Base-by-base conservation (phyloP, 2,329 filamentous ascomycete genomes). In the Dactylonectria estremocensis region DNA sequence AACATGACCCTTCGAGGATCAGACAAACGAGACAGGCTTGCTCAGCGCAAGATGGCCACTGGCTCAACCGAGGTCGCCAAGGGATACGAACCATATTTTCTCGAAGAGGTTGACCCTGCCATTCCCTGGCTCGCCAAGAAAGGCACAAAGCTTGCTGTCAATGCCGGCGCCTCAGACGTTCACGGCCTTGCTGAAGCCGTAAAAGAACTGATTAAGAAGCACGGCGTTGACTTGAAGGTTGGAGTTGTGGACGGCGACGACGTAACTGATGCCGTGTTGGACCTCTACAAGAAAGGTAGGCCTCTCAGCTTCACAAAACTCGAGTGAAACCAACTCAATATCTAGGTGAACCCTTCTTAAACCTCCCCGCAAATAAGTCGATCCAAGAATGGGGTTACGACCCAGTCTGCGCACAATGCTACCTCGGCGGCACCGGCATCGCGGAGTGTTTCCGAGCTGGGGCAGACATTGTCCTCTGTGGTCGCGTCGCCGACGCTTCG, bases 361-460 rank as follows among this genome's bases (percentile, higher is more conserved):
- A 73, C 61, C 59, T 76, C 33, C 68, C 67, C 0, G 68, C 70
- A 35, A 72, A 72, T 64, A 76, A 76, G 61, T 50, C 72, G 9
- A 76, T 77, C 28, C 65, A 74, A 13, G 71, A 76, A 55, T 77
- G 75, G 74, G 74, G 70, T 6, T 72, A 66, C 45, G 74, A 77
- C 24, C 72, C 73, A 7, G 62, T 77, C 18, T 77, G 68, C 22
- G 74, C 75, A 0, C 75, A 77, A 45, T 85, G 81, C 31, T 87
- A 88, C 66, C 80, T 87, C 2, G 87, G 87, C 3, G 83, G 83
- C 20, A 77, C 83, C 14, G 84, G 80, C 9, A 86, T 87, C 43
- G 78, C 81, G 14, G 77, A 76, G 49, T 84, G 78, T 3, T 75
- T 86, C 9, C 75, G 77, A 11, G 71, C 61, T 5, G 83, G 83